Base-by-base conservation (phyloP, 2,329 filamentous ascomycete genomes). In the Bertia moriformis region DNA sequence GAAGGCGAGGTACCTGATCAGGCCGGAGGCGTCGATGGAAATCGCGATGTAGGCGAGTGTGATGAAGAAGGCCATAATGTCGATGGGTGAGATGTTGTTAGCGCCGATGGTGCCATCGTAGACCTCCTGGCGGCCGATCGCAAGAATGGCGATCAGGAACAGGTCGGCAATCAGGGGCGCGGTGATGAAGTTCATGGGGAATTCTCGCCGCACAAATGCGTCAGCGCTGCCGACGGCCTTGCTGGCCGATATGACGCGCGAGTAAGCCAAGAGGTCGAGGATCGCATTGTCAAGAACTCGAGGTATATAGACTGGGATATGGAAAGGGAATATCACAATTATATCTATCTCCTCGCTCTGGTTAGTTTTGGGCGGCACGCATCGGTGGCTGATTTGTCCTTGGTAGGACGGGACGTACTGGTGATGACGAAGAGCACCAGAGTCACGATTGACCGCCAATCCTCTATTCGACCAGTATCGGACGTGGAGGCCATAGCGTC, bases 21-120 rank as follows among this genome's bases (percentile, higher is more conserved):
- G 61, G 3, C 81, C 81, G 0, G 80, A 84, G 2, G 81, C 79
- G 45, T 85, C 81, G 42, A 85, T 82, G 0, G 79, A 84, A 36
- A 86, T 83, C 37, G 81, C 80, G 42, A 85, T 83, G 48, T 85
- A 86, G 2, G 81, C 80, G 33, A 83, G 53, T 0, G 78, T 81
- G 33, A 85, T 62, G 58, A 86, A 85, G 57, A 85, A 85, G 14
- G 66, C 58, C 76, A 85, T 83, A 43, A 84, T 83, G 43, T 85
- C 78, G 46, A 82, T 67, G 0, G 80, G 80, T 2, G 64, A 63
- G 46, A 86, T 85, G 48, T 75, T 63, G 47, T 81, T 60, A 1
- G 75, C 63, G 0, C 79, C 79, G 4, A 81, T 54, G 0, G 74
- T 83, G 2, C 80, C 81, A 48, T 73, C 79, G n/a, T 69, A 62